phyloP scores from a whole-genome alignment of 2,329 filamentous ascomycete genomes.

The Byssochlamys sp. region DNA sequence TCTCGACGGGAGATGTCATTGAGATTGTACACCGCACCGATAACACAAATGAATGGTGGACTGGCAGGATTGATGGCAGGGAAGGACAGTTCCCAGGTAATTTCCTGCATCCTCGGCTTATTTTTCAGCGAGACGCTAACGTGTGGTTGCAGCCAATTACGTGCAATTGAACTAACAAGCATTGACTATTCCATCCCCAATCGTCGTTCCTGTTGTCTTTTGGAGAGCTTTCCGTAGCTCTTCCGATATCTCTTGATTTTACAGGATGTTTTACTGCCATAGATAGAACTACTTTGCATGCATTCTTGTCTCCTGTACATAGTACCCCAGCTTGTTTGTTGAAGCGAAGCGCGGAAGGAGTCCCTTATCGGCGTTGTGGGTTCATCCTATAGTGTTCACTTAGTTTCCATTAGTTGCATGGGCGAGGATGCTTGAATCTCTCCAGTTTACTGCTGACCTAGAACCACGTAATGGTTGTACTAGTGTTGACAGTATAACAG shows the following conservation, averaged over 20 bases:
- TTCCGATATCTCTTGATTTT: constrained; percentile 4
- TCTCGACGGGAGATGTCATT: constrained; percentile 77
- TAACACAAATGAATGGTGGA: constrained; percentile 98
- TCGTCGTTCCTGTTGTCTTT: neutral
- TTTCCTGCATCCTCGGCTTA: constrained; percentile 19
- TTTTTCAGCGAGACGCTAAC: constrained; percentile 6
- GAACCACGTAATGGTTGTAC: neutral
- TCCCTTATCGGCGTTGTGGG: neutral
- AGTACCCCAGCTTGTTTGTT: neutral
- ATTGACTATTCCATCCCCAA: neutral
- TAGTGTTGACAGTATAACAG: neutral
- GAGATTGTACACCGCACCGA: constrained; percentile 75
- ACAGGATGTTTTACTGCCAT: neutral
- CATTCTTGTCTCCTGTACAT: neutral
- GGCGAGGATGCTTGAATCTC: neutral
- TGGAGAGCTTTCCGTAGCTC: neutral
- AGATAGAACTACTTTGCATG: neutral
- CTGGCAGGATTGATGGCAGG: constrained; percentile 66
- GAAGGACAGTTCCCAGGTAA: constrained; percentile 90
- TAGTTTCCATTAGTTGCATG: neutral
- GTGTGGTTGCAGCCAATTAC: constrained; percentile 25
- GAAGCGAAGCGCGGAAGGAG: neutral
- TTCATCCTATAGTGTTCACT: neutral
- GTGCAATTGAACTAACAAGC: constrained; percentile 20
- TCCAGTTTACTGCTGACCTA: neutral